These are phyloP conservation scores for Huntiella moniliformis DNA, from an alignment of 2,329 filamentous ascomycete species.

Conservation along the genomic window DNA sequence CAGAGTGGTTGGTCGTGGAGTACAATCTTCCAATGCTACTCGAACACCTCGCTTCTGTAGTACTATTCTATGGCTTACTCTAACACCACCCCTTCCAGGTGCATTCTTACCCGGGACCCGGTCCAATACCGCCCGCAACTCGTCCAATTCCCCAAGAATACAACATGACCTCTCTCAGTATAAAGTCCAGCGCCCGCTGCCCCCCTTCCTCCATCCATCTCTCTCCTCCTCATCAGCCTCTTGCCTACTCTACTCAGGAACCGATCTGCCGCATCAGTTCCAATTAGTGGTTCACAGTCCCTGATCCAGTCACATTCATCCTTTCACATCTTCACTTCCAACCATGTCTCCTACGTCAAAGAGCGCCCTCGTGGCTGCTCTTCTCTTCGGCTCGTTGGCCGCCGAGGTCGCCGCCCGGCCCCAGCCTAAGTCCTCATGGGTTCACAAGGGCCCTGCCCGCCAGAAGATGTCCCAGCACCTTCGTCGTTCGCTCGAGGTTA, in stretches of 20 bases:
- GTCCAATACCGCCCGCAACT: no score
- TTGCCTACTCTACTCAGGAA: background rate
- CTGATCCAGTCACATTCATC: background rate
- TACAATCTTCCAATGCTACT: no score
- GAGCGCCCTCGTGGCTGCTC: background rate
- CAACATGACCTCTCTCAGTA: no score
- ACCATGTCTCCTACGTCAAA: background rate
- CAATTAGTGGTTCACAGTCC: background rate
- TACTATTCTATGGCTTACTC: no score
- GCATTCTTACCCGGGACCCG: no score
- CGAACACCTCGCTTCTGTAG: no score
- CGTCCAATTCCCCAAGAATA: no score
- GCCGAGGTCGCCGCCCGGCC: constrained; percentile 1
- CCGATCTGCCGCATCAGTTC: background rate
- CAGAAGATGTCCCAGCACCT: constrained; percentile 10
- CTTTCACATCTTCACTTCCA: background rate
- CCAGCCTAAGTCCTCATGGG: constrained; percentile 9
- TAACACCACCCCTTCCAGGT: no score
- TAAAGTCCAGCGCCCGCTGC: background rate
- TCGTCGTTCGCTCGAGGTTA: constrained; percentile 6
- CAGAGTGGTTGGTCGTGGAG: no score
- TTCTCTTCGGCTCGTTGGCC: constrained; percentile 7
- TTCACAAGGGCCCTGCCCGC: constrained; percentile 9
- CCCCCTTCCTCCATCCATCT: background rate
- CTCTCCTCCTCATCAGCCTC: background rate